phyloP scores from a whole-genome alignment of 1,284 basidiomycete species.

The Schizopora paradoxa region DNA sequence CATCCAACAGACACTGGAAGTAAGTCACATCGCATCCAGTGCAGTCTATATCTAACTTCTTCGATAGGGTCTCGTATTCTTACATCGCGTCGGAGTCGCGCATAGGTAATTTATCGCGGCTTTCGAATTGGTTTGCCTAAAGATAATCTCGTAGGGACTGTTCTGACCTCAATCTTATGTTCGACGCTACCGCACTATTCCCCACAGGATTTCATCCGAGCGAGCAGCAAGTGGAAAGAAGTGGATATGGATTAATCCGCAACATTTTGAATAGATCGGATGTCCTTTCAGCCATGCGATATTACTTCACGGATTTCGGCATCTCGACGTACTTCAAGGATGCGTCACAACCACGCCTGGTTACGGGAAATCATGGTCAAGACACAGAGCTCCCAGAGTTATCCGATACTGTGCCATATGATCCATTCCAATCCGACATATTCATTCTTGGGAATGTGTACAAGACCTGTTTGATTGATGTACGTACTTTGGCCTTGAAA shows the following conservation, averaged over 20 bases:
- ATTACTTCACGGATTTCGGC: conserved; percentile 30
- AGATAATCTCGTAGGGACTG: conserved; percentile 3
- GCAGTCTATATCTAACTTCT: not conserved
- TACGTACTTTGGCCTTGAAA: not conserved
- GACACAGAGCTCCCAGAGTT: conserved; percentile 7
- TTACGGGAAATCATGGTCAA: conserved; percentile 1
- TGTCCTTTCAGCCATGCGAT: too few relatives aligned
- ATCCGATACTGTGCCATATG: not conserved
- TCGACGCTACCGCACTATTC: not conserved
- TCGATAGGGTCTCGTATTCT: conserved; percentile 33
- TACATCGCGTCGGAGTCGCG: conserved; percentile 34
- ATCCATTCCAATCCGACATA: conserved; percentile 8
- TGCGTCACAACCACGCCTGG: not conserved
- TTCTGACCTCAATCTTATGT: conserved; percentile 2
- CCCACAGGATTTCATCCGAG: conserved; percentile 6
- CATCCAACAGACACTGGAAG: conserved; percentile 34
- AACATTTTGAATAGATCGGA: too few relatives aligned
- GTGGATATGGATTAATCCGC: too few relatives aligned
- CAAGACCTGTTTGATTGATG: not conserved
- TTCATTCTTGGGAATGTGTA: conserved; percentile 7
- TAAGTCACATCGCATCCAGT: conserved; percentile 15
- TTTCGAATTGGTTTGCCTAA: conserved; percentile 2
- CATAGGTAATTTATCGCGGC: conserved; percentile 29
- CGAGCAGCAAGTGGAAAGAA: too few relatives aligned
- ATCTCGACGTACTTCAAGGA: conserved; percentile 19